phyloP scores from a whole-genome alignment of 1,139 yeast genomes.

The Saccharomyces hybrid region DNA sequence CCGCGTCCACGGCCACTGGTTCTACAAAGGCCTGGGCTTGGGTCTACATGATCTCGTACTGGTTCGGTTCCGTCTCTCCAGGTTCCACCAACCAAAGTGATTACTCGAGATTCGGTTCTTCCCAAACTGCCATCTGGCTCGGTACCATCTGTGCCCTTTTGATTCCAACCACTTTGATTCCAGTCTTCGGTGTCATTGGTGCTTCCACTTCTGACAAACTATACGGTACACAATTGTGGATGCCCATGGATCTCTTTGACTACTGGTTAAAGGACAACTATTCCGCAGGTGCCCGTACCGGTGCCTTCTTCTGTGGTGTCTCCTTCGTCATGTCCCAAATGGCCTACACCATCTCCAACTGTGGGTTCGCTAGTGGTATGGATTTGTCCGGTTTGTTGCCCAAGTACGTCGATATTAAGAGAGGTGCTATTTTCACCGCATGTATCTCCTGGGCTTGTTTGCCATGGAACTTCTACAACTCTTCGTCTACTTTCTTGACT shows the following conservation, averaged over 20 bases:
- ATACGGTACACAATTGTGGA: slow-evolving; percentile 37
- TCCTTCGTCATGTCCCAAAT: slow-evolving; percentile 42
- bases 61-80: slow-evolving; percentile 42
- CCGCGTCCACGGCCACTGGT: slow-evolving; percentile 27
- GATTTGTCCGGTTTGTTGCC: slow-evolving; percentile 45
- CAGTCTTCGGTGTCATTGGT: slow-evolving; percentile 38
- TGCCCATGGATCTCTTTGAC: slow-evolving; percentile 34
- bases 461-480: slow-evolving; percentile 44
- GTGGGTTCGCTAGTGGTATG: slow-evolving; percentile 48
- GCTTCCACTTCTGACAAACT: slow-evolving; percentile 35
- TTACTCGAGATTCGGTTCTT: slow-evolving; percentile 38
- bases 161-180: slow-evolving; percentile 39
- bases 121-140: slow-evolving; percentile 30
- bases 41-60: slow-evolving; percentile 38
- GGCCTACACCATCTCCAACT: slow-evolving; percentile 42
- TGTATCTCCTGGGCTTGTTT: slow-evolving; percentile 39
- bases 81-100: slow-evolving; percentile 35
- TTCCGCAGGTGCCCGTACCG: slow-evolving; percentile 40
- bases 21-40: slow-evolving; percentile 37
- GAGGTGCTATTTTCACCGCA: slow-evolving; percentile 44
- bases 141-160: slow-evolving; percentile 35
- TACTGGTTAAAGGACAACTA: slow-evolving; percentile 33
- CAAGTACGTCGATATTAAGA: slow-evolving; percentile 42
- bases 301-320: slow-evolving; percentile 41
- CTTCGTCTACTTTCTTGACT: slow-evolving; percentile 39